phyloP scores from a whole-genome alignment of 257 asterid genomes.

The Salvia rosmarinus region DNA sequence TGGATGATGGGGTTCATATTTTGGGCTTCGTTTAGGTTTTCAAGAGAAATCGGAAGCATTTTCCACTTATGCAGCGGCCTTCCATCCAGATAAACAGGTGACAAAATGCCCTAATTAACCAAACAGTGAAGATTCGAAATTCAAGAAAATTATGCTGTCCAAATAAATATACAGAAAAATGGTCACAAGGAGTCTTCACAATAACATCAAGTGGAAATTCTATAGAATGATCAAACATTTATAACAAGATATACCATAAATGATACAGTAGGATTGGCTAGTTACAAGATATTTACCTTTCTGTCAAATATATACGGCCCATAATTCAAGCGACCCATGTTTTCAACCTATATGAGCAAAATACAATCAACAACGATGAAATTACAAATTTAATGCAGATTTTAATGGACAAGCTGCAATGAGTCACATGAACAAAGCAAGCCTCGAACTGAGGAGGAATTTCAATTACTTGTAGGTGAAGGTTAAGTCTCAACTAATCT shows the following conservation, averaged over 20 bases:
- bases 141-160: too few relatives aligned
- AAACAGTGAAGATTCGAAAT: slow-evolving; percentile 8
- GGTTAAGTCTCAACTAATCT: too few relatives aligned
- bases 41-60: slow-evolving; percentile 70
- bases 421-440: too few relatives aligned
- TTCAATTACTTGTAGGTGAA: too few relatives aligned
- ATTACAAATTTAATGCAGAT: neutral
- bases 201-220: too few relatives aligned
- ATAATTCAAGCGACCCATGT: slow-evolving; percentile 95
- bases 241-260: neutral
- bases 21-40: slow-evolving; percentile 56
- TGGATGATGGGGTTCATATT: slow-evolving; percentile 44
- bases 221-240: slow-evolving; percentile 12
- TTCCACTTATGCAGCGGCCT: slow-evolving; percentile 72
- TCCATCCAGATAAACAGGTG: slow-evolving; percentile 70
- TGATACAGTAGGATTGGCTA: slow-evolving; percentile 13
- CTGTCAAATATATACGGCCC: slow-evolving; percentile 75
- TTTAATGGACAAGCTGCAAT: neutral
- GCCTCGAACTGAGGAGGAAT: too few relatives aligned
- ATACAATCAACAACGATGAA: slow-evolving; percentile 13
- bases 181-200: too few relatives aligned
- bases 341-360: slow-evolving; percentile 71
- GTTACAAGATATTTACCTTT: slow-evolving; percentile 59
- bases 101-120: slow-evolving; percentile 85
- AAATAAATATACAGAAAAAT: too few relatives aligned